phyloP scores from a whole-genome alignment of 331 rosid species.

The Dryas integrifolia region DNA sequence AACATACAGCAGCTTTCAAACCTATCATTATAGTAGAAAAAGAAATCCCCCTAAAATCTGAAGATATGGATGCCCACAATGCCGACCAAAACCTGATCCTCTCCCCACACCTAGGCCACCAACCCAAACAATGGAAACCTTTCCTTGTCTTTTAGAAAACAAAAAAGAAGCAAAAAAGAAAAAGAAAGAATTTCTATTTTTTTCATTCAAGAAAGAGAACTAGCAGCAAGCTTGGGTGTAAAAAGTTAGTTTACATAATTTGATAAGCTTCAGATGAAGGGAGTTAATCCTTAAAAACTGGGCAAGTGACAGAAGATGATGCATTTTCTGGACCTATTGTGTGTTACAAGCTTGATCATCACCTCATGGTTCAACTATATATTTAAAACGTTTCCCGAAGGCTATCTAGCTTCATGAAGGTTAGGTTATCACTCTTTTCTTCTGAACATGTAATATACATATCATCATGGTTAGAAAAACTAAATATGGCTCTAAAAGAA shows the following conservation, averaged over 20 bases:
- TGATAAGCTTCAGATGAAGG: neutral
- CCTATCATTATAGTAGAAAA: too few species aligned
- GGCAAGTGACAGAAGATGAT: too few species aligned
- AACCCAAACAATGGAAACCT: neutral
- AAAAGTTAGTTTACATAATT: neutral
- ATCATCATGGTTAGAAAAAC: constrained; percentile 1
- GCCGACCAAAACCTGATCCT: neutral
- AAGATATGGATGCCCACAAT: too few species aligned
- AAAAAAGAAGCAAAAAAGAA: neutral
- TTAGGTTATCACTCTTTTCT: neutral
- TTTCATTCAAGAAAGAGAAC: neutral
- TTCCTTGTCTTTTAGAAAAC: neutral
- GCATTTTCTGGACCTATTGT: neutral
- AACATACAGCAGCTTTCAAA: too few species aligned
- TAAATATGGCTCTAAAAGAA: neutral
- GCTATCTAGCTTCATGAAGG: neutral
- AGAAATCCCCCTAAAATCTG: too few species aligned
- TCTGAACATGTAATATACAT: neutral
- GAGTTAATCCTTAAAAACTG: neutral
- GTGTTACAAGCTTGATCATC: neutral
- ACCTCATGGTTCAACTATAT: neutral
- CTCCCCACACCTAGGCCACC: neutral
- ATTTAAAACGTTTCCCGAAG: neutral
- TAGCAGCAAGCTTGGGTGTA: neutral
- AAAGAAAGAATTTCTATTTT: too few species aligned